phyloP scores from a whole-genome alignment of 2,329 filamentous ascomycete genomes.

The Chaetoscypha palmicola region DNA sequence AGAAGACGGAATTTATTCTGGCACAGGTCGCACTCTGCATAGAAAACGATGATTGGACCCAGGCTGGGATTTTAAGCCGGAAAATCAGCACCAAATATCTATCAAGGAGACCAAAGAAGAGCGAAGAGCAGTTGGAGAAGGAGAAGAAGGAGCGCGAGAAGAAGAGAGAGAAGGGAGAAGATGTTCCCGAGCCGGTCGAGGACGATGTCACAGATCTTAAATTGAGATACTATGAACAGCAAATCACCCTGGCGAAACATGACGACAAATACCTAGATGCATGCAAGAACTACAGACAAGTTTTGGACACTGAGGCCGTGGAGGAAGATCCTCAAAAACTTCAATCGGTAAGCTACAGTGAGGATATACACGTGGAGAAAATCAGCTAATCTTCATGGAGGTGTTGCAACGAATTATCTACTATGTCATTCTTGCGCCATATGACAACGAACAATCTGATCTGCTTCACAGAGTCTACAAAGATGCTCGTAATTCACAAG shows the following conservation, averaged over 20 bases:
- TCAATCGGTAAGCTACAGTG: constrained; percentile 68
- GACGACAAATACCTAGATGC: constrained; percentile 95
- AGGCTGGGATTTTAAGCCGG: constrained; percentile 84
- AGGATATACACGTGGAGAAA: no score
- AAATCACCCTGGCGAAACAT: constrained; percentile 91
- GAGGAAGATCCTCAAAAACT: constrained; percentile 84
- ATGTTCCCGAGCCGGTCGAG: constrained; percentile 68
- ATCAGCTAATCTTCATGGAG: constrained; percentile 40
- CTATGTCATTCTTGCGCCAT: constrained; percentile 91
- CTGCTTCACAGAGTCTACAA: constrained; percentile 87
- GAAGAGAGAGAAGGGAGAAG: constrained; percentile 71
- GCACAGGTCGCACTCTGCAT: constrained; percentile 94
- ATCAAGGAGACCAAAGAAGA: constrained; percentile 83
- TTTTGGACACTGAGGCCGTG: constrained; percentile 91
- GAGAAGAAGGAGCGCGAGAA: constrained; percentile 83
- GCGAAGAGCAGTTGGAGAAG: constrained; percentile 80
- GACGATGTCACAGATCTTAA: constrained; percentile 96
- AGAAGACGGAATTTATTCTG: constrained; percentile 98
- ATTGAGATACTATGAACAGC: constrained; percentile 93
- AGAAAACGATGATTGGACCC: constrained; percentile 91
- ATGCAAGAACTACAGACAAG: constrained; percentile 97
- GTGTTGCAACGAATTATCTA: constrained; percentile 92
- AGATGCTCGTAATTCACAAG: constrained; percentile 72
- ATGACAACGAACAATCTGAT: constrained; percentile 98
- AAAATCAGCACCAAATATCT: constrained; percentile 98